A percentile compares a stretch with the other conserved stretches of the same genome.
phyloP scores from a whole-genome alignment of 257 asterid genomes.

The Datura wrightii region DNA sequence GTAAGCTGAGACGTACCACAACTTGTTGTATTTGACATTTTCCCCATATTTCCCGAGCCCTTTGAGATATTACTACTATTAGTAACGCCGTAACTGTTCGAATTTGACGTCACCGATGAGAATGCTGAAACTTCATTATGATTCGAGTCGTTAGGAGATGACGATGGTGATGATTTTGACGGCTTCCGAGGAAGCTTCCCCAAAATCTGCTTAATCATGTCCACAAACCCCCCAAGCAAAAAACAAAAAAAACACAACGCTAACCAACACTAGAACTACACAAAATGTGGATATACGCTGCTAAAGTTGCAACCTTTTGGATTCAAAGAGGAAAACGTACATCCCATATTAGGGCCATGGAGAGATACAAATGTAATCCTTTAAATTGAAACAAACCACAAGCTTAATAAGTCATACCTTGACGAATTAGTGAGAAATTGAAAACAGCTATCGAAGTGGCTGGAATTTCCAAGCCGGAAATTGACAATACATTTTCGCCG shows the following conservation, averaged over 20 bases:
- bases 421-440: constrained; percentile 14
- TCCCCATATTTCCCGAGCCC: constrained; percentile 20
- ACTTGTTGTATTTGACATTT: constrained; percentile 31
- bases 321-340: background rate
- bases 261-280: background rate
- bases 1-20: constrained; percentile 35
- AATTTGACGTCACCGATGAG: constrained; percentile 30
- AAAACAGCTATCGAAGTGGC: constrained; percentile 1
- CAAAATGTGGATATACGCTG: constrained; percentile 21
- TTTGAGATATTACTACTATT: constrained; percentile 22
- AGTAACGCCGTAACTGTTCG: constrained; percentile 23
- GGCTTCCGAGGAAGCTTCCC: constrained; percentile 43
- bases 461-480: background rate
- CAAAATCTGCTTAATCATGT: constrained; percentile 39
- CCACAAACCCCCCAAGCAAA: constrained; percentile 16
- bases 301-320: background rate
- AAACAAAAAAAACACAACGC: background rate
- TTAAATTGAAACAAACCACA: background rate
- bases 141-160: constrained; percentile 7
- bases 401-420: background rate
- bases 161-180: constrained; percentile 29
- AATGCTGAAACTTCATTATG: constrained; percentile 25
- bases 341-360: background rate
- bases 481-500: background rate
- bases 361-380: background rate